Evolutionary conservation across 225 moss, liverwort and hornwort genomes (phyloP), one percentile per base, ranked within the genome.

Genomic region (Thuidium tamariscinum): DNA sequence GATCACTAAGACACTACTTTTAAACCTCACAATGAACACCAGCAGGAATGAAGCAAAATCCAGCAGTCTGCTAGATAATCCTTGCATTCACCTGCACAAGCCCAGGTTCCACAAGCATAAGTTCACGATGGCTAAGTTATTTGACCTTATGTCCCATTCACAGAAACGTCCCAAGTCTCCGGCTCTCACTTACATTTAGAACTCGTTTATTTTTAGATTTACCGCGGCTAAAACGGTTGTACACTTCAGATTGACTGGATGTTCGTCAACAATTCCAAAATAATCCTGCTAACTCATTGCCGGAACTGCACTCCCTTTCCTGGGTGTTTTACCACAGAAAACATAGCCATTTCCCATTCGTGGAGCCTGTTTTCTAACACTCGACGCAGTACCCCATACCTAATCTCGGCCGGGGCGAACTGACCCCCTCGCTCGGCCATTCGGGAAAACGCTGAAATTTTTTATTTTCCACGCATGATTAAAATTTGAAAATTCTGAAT

Each of bases 31-130:
- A 52, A 32, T 16, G 46, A 69, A 68, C 20, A 83, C 39, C 56
- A 81, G 51, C 82, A 65, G 70, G 64, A 65, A 63, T 63, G 46
- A 77, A 68, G 37, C 68, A 77, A 59, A 73, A 68, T 39, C 84
- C 74, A 79, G 46, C 82, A 68, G 55, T 46, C 52, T 48, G 66
- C 71, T 55, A 78, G n/a, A 64, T 46, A 76, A 62, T 66, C 87
- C 44, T 82, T 34, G 59, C 81, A n/a, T 84, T 67, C 73, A 89
- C 54, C 87, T 89, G 89, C 85, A 83, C 29, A 87, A 85, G 34
- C 63, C 76, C 59, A 75, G 48, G 57, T 73, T 75, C 67, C 44
- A 76, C 46, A 75, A 66, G 48, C 67, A 75, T 21, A 36, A 87
- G 65, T 74, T 82, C 82, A 57, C 63, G 52, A 63, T 63, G 34